Evolutionary conservation across 2,329 filamentous ascomycete genomes (phyloP), one percentile per base, ranked within the genome.

Genomic region (Colletotrichum graminicola): DNA sequence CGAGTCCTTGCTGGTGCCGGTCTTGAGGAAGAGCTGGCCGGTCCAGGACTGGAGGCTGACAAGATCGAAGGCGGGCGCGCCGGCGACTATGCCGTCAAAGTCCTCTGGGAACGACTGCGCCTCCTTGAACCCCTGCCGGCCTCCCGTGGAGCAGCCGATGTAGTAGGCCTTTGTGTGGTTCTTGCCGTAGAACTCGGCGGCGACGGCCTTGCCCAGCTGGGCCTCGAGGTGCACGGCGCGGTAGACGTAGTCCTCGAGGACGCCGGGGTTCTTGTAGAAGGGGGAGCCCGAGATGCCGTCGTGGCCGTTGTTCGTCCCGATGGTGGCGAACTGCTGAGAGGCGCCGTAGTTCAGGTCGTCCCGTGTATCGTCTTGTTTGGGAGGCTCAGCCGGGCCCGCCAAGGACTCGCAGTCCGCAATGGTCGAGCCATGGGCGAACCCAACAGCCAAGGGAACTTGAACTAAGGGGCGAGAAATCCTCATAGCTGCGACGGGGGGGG

Each of bases 1-100:
- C 0, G 85, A 84, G 77, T 89, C 74, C 74, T 86, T 83, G 29
- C 82, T 74, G 75, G 74, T 84, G 7, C 80, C 68, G 0, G 82
- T 77, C 47, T 88, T 84, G 71, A 85, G 81, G 54, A 81, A 78
- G 1, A 82, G 75, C 2, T 81, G 79, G 26, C 78, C 82, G 0
- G 62, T 73, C 82, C n/a, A 90, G 51, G 67, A 71, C 67, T 62
- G 57, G 23, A 71, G 41, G 2, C 41, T 49, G 3, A 52, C 36
- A 21, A 71, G 14, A 16, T 71, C 64, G 3, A 71, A 62, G 0
- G 86, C 86, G 36, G 84, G 77, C 0, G 78, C 78, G 7, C 87
- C 87, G 16, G 87, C 84, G 2, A 90, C 75, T 16, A 87, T 82
- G n/a, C 88, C 88, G 72, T 90, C 87, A 62, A 90, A 90, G 74